Conservation (phyloP, 345 rosid genomes). For the Capsella bursapastoris region DNA sequence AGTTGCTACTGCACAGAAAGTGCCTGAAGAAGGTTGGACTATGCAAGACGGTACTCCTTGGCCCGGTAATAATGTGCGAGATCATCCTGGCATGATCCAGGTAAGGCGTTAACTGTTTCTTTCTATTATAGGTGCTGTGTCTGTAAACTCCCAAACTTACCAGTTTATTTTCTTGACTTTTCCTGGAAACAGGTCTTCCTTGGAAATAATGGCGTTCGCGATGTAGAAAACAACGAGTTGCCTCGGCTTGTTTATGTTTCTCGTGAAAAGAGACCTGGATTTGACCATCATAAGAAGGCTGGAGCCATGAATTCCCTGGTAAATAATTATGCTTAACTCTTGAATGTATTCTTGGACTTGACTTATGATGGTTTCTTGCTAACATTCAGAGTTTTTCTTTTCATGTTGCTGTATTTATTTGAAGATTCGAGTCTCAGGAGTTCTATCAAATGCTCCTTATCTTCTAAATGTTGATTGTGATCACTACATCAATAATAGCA, state of each 20-base stretch:
- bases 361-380: slow-evolving; percentile 1
- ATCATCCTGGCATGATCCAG: slow-evolving; percentile 99
- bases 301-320: slow-evolving; percentile 97
- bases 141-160: slow-evolving; percentile 21
- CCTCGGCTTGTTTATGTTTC: slow-evolving; percentile 86
- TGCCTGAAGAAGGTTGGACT: slow-evolving; percentile 96
- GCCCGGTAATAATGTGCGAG: slow-evolving; percentile 90
- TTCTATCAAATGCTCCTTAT: slow-evolving; percentile 80
- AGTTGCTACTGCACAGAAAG: slow-evolving; percentile 83
- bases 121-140: slow-evolving; percentile 11
- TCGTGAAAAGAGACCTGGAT: slow-evolving; percentile 95
- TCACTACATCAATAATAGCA: slow-evolving; percentile 85
- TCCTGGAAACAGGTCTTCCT: slow-evolving; percentile 66
- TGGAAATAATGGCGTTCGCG: slow-evolving; percentile 72
- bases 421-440: slow-evolving; percentile 74
- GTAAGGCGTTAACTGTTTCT: slow-evolving; percentile 43
- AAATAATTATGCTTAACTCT: slow-evolving; percentile 7
- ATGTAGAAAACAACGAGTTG: slow-evolving; percentile 74
- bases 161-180: slow-evolving; percentile 1
- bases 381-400: slow-evolving; percentile 19
- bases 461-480: slow-evolving; percentile 83
- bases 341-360: neutral
- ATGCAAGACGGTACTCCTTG: slow-evolving; percentile 96
- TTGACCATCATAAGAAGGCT: slow-evolving; percentile 92
- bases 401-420: slow-evolving; percentile 13